Evolutionary conservation across 2,329 filamentous ascomycete species (phyloP).

Genomic region (Camptophora hylomeconis): DNA sequence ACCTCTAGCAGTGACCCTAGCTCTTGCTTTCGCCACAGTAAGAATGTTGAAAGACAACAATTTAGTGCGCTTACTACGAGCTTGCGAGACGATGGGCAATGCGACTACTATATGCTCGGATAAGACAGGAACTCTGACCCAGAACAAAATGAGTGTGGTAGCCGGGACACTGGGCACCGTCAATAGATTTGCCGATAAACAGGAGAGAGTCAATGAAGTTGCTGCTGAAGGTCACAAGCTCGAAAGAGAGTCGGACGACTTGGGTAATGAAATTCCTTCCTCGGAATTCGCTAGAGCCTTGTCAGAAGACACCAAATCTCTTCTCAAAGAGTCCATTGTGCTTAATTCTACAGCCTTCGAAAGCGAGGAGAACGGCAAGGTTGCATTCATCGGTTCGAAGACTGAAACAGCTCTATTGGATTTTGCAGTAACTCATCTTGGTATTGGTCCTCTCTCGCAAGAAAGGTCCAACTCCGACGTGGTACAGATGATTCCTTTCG

Average conservation of each 20-base stretch:
- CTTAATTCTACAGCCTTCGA: constrained; percentile 61
- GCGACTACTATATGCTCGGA: constrained; percentile 52
- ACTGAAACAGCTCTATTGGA: constrained; percentile 63
- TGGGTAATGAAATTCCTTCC: constrained; percentile 36
- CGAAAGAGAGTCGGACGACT: constrained; percentile 9
- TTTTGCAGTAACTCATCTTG: constrained; percentile 54
- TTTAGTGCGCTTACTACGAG: constrained; percentile 44
- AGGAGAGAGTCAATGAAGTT: constrained; percentile 18
- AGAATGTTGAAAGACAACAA: constrained; percentile 53
- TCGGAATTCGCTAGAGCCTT: constrained; percentile 42
- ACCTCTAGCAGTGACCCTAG: constrained; percentile 47
- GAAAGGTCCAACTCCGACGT: constrained; percentile 51
- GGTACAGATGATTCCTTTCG: constrained; percentile 42
- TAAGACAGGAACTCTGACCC: constrained; percentile 53
- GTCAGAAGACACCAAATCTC: constrained; percentile 37
- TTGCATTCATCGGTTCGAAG: constrained; percentile 59
- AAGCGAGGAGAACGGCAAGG: constrained; percentile 45
- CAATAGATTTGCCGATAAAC: constrained; percentile 31
- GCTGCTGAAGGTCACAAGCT: constrained; percentile 16
- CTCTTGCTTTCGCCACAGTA: constrained; percentile 49
- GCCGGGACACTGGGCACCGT: constrained; percentile 40
- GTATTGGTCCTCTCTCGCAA: constrained; percentile 47
- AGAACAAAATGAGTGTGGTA: constrained; percentile 51
- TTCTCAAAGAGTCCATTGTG: constrained; percentile 51
- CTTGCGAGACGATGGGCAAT: constrained; percentile 53